These are phyloP conservation scores for Trichosphaerium sp. DNA, from an alignment of 78 protist genomes.

Conservation along the genomic window DNA sequence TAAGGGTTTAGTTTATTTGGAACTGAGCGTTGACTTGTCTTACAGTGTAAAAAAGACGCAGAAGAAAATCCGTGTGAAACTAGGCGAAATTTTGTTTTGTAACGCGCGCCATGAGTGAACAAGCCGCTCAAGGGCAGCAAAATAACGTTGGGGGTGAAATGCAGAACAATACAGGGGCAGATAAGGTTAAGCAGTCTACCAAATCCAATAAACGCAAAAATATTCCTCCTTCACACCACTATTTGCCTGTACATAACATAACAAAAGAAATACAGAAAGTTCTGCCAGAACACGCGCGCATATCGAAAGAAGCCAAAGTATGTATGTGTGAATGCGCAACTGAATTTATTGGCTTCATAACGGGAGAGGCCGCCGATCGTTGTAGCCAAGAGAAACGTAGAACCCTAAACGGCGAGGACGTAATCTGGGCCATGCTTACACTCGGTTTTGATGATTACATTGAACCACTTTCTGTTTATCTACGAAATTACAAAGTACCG, in stretches of 20 bases:
- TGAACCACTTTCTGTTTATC: conserved; percentile 49
- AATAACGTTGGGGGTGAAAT: no score
- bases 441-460: conserved; percentile 67
- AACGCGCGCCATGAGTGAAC: no score
- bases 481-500: conserved; percentile 42
- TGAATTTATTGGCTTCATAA: conserved; percentile 72
- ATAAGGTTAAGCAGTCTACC: conserved; percentile 7
- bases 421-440: conserved; percentile 51
- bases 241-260: conserved; percentile 74
- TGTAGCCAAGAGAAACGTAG: conserved; percentile 66
- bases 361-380: conserved; percentile 64
- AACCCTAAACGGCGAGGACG: conserved; percentile 73
- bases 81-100: no score
- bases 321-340: conserved; percentile 71
- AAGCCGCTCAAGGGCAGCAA: no score
- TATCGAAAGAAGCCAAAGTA: conserved; percentile 77
- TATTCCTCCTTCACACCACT: conserved; percentile 40
- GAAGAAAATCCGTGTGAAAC: no score
- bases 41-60: no score
- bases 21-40: no score
- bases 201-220: background rate
- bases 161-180: background rate
- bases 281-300: conserved; percentile 67
- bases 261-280: conserved; percentile 56
- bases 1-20: no score